A percentile compares a stretch with the other conserved stretches of the same genome.
These are phyloP conservation scores for Cercospora sesami DNA, from an alignment of 2,329 filamentous ascomycete species.

Conservation along the genomic window DNA sequence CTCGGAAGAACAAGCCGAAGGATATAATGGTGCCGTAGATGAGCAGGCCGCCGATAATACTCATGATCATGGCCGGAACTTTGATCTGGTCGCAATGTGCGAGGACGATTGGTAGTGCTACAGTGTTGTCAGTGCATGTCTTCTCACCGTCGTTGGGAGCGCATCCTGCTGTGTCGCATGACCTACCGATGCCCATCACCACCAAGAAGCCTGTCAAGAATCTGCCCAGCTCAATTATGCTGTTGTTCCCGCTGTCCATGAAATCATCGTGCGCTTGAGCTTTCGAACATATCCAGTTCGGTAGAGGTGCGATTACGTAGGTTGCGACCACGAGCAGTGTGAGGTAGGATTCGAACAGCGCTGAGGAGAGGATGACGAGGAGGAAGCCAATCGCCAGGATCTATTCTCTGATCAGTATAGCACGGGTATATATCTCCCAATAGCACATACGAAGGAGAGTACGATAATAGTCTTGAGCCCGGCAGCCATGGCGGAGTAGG, in stretches of 20 bases:
- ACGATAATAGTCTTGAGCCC: slow-evolving; percentile 99
- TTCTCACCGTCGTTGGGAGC: neutral
- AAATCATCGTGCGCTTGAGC: slow-evolving; percentile 94
- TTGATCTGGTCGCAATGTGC: slow-evolving; percentile 83
- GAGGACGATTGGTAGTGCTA: slow-evolving; percentile 83
- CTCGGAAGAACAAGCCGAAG: slow-evolving; percentile 97
- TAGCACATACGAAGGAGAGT: slow-evolving; percentile 76
- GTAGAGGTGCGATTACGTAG: slow-evolving; percentile 88
- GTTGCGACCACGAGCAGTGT: slow-evolving; percentile 93
- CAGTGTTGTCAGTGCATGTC: slow-evolving; percentile 14
- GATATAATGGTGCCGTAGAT: slow-evolving; percentile 99
- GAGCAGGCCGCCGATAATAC: slow-evolving; percentile 82
- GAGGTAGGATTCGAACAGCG: slow-evolving; percentile 91
- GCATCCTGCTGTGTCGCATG: neutral
- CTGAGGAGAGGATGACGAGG: slow-evolving; percentile 96
- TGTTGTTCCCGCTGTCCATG: slow-evolving; percentile 79
- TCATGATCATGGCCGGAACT: slow-evolving; percentile 89
- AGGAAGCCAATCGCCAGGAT: slow-evolving; percentile 97
- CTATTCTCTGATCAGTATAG: slow-evolving; percentile 43
- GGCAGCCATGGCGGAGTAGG: slow-evolving; percentile 51
- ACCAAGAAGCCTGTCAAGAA: slow-evolving; percentile 96
- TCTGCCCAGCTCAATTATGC: slow-evolving; percentile 86
- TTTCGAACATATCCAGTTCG: slow-evolving; percentile 92
- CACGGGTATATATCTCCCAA: slow-evolving; percentile 11
- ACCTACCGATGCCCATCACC: slow-evolving; percentile 93